Conservation (phyloP, 257 asterid species). For the Solanum acaule region DNA sequence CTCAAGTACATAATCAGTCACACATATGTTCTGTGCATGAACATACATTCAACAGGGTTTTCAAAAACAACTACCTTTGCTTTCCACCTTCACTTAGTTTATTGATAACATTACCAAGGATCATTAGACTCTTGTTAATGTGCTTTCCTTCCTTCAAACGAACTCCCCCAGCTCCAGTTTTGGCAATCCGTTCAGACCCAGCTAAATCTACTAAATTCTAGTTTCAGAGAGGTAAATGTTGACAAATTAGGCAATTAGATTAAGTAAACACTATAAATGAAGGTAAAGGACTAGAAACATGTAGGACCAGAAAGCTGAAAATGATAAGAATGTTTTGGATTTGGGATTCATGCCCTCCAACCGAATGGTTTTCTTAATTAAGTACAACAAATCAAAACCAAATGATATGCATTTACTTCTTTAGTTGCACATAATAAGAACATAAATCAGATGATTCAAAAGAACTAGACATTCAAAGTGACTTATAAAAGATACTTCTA, state of each 20-base stretch:
- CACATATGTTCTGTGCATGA: background rate
- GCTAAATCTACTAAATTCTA: conserved; percentile 96
- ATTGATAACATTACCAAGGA: conserved; percentile 95
- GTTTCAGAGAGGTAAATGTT: conserved; percentile 5
- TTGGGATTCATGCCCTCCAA: background rate
- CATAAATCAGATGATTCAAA: background rate
- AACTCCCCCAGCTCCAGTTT: conserved; percentile 98
- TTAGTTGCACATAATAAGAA: background rate
- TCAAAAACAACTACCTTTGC: conserved; percentile 52
- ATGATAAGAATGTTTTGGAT: background rate
- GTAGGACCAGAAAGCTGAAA: background rate
- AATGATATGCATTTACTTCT: background rate
- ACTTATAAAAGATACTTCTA: background rate
- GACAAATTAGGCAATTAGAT: background rate
- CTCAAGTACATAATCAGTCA: conserved; percentile 12
- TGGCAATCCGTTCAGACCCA: conserved; percentile 95
- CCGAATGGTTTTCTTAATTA: background rate
- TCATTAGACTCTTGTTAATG: conserved; percentile 96
- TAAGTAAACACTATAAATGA: background rate
- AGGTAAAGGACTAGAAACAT: background rate
- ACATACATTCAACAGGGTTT: background rate
- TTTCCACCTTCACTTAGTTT: conserved; percentile 92
- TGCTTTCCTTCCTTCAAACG: conserved; percentile 98
- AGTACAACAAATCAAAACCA: background rate
- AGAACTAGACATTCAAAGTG: background rate